phyloP scores from a whole-genome alignment of 2,329 filamentous ascomycete genomes.

The Stachybotrys chlorohalonatus region DNA sequence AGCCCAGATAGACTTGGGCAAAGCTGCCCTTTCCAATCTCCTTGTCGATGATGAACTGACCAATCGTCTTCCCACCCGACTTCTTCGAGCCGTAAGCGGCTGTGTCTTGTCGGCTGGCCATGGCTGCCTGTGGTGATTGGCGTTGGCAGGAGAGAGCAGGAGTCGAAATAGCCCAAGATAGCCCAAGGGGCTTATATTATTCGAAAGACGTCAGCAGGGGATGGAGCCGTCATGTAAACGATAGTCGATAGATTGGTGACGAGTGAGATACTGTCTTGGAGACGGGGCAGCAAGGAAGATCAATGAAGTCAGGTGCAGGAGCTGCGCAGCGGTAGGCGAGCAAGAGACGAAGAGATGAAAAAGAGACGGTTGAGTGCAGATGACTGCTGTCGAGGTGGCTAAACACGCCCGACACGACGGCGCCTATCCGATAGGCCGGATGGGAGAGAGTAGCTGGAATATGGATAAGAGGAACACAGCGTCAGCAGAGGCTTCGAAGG shows the following conservation, averaged over 20 bases:
- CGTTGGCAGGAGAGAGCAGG: constrained; percentile 21
- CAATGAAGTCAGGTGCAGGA: constrained; percentile 2
- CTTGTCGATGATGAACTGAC: constrained; percentile 72
- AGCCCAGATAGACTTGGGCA: constrained; percentile 84
- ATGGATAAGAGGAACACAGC: background rate
- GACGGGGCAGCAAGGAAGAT: background rate
- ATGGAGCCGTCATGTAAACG: constrained; percentile 32
- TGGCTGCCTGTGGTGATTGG: constrained; percentile 25
- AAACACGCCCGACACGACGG: constrained; percentile 5
- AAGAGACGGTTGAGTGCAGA: background rate
- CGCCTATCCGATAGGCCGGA: constrained; percentile 22
- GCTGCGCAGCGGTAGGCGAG: constrained; percentile 3
- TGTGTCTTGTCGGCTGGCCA: constrained; percentile 29
- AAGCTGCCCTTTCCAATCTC: constrained; percentile 98
- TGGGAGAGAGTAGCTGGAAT: constrained; percentile 10
- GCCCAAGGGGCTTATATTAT: constrained; percentile 26
- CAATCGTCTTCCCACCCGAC: constrained; percentile 37
- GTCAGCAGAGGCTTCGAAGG: background rate
- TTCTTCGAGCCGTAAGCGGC: constrained; percentile 25
- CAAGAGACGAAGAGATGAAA: constrained; percentile 4
- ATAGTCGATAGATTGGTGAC: constrained; percentile 7
- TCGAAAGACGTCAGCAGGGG: constrained; percentile 23
- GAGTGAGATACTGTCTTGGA: background rate
- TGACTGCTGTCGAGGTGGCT: background rate
- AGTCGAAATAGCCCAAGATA: constrained; percentile 21